A percentile compares a stretch with the other conserved stretches of the same genome.
These are phyloP conservation scores for Macroventuria anomochaeta DNA, from an alignment of 2,329 filamentous ascomycete species.

Conservation along the genomic window DNA sequence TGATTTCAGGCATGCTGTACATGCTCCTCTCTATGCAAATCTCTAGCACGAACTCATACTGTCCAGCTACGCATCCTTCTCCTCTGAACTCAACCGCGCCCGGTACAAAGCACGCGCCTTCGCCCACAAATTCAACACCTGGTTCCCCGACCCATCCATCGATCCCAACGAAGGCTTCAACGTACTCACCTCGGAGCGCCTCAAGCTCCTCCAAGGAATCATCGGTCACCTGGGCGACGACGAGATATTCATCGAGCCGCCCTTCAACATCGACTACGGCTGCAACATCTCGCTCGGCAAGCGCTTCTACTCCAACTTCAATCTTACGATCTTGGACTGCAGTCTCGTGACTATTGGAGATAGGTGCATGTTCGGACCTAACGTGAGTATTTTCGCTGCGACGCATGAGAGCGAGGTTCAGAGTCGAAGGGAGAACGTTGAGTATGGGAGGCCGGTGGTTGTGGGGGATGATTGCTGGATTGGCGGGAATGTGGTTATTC, in stretches of 20 bases:
- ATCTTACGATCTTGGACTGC: constrained; percentile 60
- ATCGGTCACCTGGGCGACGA: constrained; percentile 45
- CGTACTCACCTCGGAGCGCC: constrained; percentile 33
- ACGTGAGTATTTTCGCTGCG: constrained; percentile 60
- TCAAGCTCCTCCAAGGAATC: constrained; percentile 34
- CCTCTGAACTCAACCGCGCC: constrained; percentile 57
- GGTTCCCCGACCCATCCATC: constrained; percentile 39
- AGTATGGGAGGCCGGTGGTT: constrained; percentile 57
- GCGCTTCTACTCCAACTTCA: constrained; percentile 69
- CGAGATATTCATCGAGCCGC: constrained; percentile 63
- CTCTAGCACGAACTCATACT: background rate
- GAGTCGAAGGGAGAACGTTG: constrained; percentile 55
- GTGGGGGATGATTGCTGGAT: constrained; percentile 57
- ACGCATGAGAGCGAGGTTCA: constrained; percentile 61
- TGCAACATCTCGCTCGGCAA: constrained; percentile 68
- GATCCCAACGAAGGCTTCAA: constrained; percentile 31
- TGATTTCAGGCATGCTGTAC: constrained; percentile 69
- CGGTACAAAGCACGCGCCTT: constrained; percentile 63
- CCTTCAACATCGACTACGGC: constrained; percentile 69
- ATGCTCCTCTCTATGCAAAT: background rate
- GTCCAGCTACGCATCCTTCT: constrained; percentile 59
- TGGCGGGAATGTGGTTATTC: constrained; percentile 60
- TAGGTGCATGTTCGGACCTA: constrained; percentile 60
- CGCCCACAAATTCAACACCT: constrained; percentile 65
- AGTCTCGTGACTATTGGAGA: constrained; percentile 61